A percentile compares a stretch with the other conserved stretches of the same genome.
Conservation (phyloP, 371 early-diverging fungal genomes). For the Mortierella sp. region DNA sequence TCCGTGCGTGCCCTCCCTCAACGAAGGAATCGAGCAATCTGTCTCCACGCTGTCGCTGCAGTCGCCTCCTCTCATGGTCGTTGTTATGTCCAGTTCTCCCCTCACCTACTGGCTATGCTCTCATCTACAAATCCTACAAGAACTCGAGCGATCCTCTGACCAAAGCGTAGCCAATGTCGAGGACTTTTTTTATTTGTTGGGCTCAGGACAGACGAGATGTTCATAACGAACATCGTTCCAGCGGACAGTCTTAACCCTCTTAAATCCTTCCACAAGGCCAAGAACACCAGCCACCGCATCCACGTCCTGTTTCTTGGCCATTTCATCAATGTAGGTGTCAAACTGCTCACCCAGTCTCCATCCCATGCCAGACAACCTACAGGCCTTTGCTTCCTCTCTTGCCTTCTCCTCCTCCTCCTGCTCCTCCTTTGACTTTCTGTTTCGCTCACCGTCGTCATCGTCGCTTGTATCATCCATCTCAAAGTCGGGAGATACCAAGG, state of each 20-base stretch:
- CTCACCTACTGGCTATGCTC: background rate
- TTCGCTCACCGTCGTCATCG: background rate
- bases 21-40: background rate
- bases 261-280: background rate
- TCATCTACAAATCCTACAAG: background rate
- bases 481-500: background rate
- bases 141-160: background rate
- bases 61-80: background rate
- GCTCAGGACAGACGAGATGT: background rate
- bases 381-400: background rate
- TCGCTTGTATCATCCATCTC: background rate
- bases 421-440: background rate
- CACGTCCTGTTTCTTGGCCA: background rate
- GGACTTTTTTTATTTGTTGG: too few relatives aligned
- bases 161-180: background rate
- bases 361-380: background rate
- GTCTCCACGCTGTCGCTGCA: background rate
- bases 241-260: background rate
- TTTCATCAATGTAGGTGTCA: background rate
- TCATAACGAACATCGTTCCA: background rate
- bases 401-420: background rate
- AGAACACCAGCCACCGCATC: background rate
- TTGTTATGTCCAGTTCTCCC: background rate
- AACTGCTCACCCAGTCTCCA: background rate
- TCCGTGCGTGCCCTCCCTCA: background rate